Evolutionary conservation across 495 filamentous ascomycete genomes (phyloP), one percentile per base, ranked within the genome.

Genomic region (Chaetomidium leptoderma): DNA sequence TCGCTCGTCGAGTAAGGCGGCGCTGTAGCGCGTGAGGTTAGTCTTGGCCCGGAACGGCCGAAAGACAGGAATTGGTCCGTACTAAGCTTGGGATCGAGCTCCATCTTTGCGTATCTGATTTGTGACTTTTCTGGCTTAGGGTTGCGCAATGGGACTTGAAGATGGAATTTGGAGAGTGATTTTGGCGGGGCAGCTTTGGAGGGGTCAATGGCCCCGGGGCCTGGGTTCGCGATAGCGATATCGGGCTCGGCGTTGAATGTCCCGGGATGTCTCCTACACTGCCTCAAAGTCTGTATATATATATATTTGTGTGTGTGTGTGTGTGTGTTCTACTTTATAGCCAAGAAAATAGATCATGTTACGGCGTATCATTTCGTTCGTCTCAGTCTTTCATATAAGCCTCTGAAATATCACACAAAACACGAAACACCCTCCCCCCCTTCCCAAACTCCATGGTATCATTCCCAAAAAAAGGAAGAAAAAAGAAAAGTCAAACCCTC

Each of bases 1-100:
- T 97, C 90, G 58, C 83, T 82, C 50, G 89, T 97, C 55, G 74
- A 76, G 67, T 86, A 92, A 46, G 80, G 84, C n/a, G 86, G 84
- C n/a, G 86, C 91, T 97, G 50, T 1, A 46, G 19, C 17, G 45
- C 14, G 9, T 6, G 27, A 17, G 36, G 40, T 64, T 39, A 60
- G 61, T 0, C 17, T 23, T 16, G 14, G 6, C 26, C 2, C 7
- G 2, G 2, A 17, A 5, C n/a, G n/a, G n/a, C n/a, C n/a, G n/a
- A 30, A 42, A 1, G 1, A 6, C n/a, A 23, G 0, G 33, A 14
- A 9, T 8, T 16, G 24, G 19, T 19, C 16, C 55, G 6, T 35
- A 29, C 55, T 7, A 21, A 62, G 55, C 51, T 58, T 57, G 16
- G 59, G 70, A 37, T 81, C 78, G 73, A 79, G 78, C 16, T 70